Evolutionary conservation across 2,329 filamentous ascomycete species (phyloP), one percentile per base, ranked within the genome.

Genomic region (Penicillium sp.): DNA sequence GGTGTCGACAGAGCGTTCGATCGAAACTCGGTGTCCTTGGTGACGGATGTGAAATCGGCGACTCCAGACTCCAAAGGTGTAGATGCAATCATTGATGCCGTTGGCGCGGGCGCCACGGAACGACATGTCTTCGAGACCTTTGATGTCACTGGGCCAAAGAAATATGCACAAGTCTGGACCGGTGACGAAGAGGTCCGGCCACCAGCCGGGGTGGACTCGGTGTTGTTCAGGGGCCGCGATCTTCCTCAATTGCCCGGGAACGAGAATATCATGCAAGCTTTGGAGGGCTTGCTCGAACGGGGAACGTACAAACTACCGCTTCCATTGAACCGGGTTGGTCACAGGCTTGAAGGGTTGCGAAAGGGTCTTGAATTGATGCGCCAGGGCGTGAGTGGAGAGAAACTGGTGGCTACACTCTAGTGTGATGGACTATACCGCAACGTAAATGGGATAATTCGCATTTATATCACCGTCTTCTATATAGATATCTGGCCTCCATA

Each of bases 81-180:
- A 5, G 64, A 68, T 33, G 58, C 57, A 3, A 60, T 68, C 18
- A 25, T 67, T 13, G 64, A 68, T 40, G 50, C 55, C 2, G 62
- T 68, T 2, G 53, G 48, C 1, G 58, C 54, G 3, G 62, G 47
- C 13, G 40, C 36, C 3, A 21, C 20, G 4, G 43, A 57, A 28
- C 39, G 42, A 1, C 38, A 48, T 10, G 45, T 67, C 3, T 61
- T 55, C 23, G 54, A 57, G 2, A 44, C 53, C 3, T 36, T 68
- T 5, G 43, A 47, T 10, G 7, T 33, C 3, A 43, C 44, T 14
- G 63, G 65, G 2, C 52, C 57, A 3, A 60, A 51, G 46, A 39
- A 51, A 23, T 67, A 61, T 41, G 49, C 53, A 1, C 39, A 55
- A 9, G 56, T 67, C 2, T 34, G 62, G 15, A 65, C 63, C 2